Percentiles rank a stretch among this genome's conserved stretches.
phyloP scores from a whole-genome alignment of 2,329 filamentous ascomycete species.

The Cytospora piceae region DNA sequence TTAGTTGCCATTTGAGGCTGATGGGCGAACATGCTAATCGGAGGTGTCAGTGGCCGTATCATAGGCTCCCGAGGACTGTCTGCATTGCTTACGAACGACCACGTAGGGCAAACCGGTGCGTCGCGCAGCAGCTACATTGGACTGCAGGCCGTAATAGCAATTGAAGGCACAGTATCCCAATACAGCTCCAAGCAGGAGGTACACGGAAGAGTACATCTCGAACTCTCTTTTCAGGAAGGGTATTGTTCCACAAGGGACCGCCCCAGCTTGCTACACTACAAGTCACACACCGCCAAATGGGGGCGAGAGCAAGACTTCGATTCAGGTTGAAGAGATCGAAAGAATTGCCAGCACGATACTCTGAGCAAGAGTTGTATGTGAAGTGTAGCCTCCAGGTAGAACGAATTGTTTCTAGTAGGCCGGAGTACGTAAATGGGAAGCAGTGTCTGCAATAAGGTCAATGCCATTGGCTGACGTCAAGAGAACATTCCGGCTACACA shows the following conservation, averaged over 20 bases:
- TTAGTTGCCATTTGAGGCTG: slow-evolving; percentile 59
- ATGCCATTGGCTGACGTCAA: not conserved
- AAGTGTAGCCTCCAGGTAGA: not conserved
- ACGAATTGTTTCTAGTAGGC: not conserved
- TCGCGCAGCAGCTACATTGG: slow-evolving; percentile 55
- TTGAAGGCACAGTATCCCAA: slow-evolving; percentile 42
- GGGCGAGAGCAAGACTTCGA: not conserved
- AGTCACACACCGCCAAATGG: no score
- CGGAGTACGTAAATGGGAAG: no score
- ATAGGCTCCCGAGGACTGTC: not conserved
- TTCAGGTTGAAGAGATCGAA: not conserved
- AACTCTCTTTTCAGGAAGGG: not conserved
- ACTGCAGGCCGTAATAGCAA: slow-evolving; percentile 41
- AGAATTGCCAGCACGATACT: not conserved
- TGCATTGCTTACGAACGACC: slow-evolving; percentile 52
- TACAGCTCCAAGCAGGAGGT: slow-evolving; percentile 41
- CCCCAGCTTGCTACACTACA: no score
- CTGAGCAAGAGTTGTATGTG: not conserved
- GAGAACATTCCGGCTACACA: not conserved
- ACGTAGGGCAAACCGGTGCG: slow-evolving; percentile 56
- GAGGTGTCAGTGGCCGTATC: slow-evolving; percentile 27
- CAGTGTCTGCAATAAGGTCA: not conserved
- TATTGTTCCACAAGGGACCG: no score
- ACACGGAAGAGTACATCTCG: slow-evolving; percentile 43
- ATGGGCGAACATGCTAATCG: slow-evolving; percentile 52